These are phyloP conservation scores for Starmerella khaoyaiensis DNA, from an alignment of 805 yeast species.

Conservation along the genomic window DNA sequence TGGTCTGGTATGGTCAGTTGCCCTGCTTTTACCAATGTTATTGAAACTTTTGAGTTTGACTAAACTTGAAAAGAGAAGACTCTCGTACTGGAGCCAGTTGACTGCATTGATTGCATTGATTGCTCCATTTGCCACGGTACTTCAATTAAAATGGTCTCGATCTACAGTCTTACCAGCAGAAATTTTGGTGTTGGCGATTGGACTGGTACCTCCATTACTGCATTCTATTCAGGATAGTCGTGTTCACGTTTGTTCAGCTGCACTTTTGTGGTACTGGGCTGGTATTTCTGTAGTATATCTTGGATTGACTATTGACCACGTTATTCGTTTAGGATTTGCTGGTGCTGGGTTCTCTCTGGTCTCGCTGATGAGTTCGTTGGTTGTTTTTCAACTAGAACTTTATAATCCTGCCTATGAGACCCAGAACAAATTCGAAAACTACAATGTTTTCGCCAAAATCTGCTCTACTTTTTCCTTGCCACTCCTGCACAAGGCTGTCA, in stretches of 20 bases:
- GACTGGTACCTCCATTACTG: conserved; percentile 10
- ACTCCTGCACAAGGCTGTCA: not conserved
- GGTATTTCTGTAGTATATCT: conserved; percentile 11
- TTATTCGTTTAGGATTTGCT: conserved; percentile 1
- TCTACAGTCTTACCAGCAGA: conserved; percentile 8
- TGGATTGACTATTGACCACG: conserved; percentile 14
- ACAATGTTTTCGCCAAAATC: not conserved
- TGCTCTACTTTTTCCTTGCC: not conserved
- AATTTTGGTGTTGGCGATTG: conserved; percentile 8
- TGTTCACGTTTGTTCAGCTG: conserved; percentile 18
- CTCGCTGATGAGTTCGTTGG: conserved; percentile 4
- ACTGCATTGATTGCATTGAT: conserved; percentile 13
- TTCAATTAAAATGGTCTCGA: too few species aligned
- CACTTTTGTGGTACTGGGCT: conserved; percentile 20
- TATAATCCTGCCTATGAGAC: conserved; percentile 4
- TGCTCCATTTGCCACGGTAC: conserved; percentile 11
- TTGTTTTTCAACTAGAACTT: conserved; percentile 11
- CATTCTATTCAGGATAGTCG: conserved; percentile 23
- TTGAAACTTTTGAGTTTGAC: conserved; percentile 7
- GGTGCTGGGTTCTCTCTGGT: conserved; percentile 5
- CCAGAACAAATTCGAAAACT: not conserved
- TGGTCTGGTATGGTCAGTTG: conserved; percentile 12
- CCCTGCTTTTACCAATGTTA: conserved; percentile 12
- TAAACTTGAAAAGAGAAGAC: conserved; percentile 13
- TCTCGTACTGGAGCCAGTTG: conserved; percentile 17